Conservation (phyloP, 768 basidiomycete genomes). For the Boletus vermiculosoides region DNA sequence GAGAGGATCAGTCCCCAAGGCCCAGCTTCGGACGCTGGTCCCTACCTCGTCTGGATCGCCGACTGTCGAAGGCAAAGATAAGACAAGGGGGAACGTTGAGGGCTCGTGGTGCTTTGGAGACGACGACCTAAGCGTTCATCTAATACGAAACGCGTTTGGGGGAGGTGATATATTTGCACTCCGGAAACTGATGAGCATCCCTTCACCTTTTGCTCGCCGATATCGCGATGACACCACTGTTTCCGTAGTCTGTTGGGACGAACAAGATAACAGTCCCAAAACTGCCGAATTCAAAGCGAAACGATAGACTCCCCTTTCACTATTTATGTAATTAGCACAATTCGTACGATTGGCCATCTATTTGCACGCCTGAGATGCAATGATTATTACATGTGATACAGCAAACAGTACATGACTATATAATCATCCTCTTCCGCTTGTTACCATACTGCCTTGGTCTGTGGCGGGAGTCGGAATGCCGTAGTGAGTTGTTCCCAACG, state of each 20-base stretch:
- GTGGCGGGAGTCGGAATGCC: conserved; percentile 23
- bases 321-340: not conserved
- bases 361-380: not conserved
- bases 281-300: conserved; percentile 46
- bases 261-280: conserved; percentile 43
- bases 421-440: conserved; percentile 36
- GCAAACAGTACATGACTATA: conserved; percentile 29
- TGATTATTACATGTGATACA: conserved; percentile 7
- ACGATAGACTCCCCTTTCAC: conserved; percentile 35
- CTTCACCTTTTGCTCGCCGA: conserved; percentile 72
- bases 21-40: conserved; percentile 52
- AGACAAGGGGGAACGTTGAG: conserved; percentile 33
- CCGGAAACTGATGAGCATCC: conserved; percentile 70
- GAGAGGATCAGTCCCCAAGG: conserved; percentile 61
- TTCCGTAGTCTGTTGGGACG: conserved; percentile 83
- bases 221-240: conserved; percentile 86
- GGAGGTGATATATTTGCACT: conserved; percentile 65
- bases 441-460: conserved; percentile 31
- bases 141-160: conserved; percentile 92
- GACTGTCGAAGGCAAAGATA: conserved; percentile 65
- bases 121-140: conserved; percentile 74
- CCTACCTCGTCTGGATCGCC: conserved; percentile 50
- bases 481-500: conserved; percentile 36
- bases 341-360: not conserved
- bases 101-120: conserved; percentile 79